Evolutionary conservation across 2,329 filamentous ascomycete genomes (phyloP), one percentile per base, ranked within the genome.

Genomic region (Cladosporium sp.): DNA sequence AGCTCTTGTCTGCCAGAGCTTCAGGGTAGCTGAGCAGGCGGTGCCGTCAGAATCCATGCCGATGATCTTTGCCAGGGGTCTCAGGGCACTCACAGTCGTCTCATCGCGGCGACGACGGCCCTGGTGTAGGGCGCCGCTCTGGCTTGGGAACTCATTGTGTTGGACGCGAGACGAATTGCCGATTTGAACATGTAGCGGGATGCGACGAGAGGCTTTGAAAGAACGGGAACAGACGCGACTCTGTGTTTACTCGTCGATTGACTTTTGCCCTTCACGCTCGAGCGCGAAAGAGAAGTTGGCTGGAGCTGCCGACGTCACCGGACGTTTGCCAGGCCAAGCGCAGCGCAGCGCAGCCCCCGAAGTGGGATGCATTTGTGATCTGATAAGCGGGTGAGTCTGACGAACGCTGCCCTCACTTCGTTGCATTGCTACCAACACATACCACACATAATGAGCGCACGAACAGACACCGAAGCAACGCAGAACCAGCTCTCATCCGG

Each of bases 1-100:
- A 98, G 59, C 86, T 84, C 61, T 85, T 85, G 67, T 97, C 93
- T 9, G 93, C 93, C 40, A 96, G 77, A 55, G 83, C 83, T 66
- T 95, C 89, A 0, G 93, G 93, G 67, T 95, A 98, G 55, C 90
- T 93, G 58, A 53, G 22, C 16, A n/a, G 18, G 11, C 14, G 34
- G 2, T n/a, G 14, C 4, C 22, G 19, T 50, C 11, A 50, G 32
- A 11, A 49, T 34, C 46, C 18, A 28, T 50, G 32, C 31, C 16
- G 48, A 11, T 18, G 32, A 33, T 41, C 38, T 14, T 9, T 11
- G n/a, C 10, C 42, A 43, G 19, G 22, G 42, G 44, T 19, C 34
- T 35, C 14, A 9, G 32, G 13, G 55, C 48, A 74, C 85, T 68
- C 72, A 92, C 85, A 95, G 75, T 68, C 81, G 84, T 64, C 80